Conservation (phyloP, 371 early-diverging fungal species). For the Rhizopus sp. region DNA sequence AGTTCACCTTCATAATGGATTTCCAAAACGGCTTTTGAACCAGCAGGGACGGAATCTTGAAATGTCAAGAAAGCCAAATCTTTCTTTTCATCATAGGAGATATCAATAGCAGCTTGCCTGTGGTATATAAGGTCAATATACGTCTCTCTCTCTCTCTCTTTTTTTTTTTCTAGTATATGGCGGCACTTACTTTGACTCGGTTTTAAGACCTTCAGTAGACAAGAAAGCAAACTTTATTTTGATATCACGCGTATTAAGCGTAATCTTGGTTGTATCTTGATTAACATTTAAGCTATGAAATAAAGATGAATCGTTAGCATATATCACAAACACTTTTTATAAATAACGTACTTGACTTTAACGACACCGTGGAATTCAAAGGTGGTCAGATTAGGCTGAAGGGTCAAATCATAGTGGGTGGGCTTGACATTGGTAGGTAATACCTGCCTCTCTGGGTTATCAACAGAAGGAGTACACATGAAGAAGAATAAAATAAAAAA, state of each 20-base stretch:
- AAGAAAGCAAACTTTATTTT: conserved; percentile 53
- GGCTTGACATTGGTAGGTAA: conserved; percentile 77
- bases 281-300: conserved; percentile 53
- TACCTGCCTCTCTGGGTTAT: conserved; percentile 51
- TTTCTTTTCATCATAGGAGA: conserved; percentile 63
- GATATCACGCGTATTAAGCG: conserved; percentile 64
- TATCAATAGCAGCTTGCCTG: conserved; percentile 68
- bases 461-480: conserved; percentile 24
- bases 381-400: conserved; percentile 65
- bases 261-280: conserved; percentile 63
- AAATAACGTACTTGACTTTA: conserved; percentile 46
- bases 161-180: neutral
- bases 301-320: neutral
- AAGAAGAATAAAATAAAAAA: neutral
- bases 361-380: conserved; percentile 74
- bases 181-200: conserved; percentile 53
- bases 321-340: neutral
- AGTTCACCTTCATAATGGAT: conserved; percentile 75
- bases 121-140: neutral
- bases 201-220: conserved; percentile 54
- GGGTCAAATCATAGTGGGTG: conserved; percentile 69
- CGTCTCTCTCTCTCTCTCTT: no score
- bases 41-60: conserved; percentile 62
- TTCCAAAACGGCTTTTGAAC: conserved; percentile 67
- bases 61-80: conserved; percentile 79